A percentile compares a stretch with the other conserved stretches of the same genome.
Evolutionary conservation across 2,329 filamentous ascomycete genomes (phyloP).

Genomic region (Colletotrichum karsti): DNA sequence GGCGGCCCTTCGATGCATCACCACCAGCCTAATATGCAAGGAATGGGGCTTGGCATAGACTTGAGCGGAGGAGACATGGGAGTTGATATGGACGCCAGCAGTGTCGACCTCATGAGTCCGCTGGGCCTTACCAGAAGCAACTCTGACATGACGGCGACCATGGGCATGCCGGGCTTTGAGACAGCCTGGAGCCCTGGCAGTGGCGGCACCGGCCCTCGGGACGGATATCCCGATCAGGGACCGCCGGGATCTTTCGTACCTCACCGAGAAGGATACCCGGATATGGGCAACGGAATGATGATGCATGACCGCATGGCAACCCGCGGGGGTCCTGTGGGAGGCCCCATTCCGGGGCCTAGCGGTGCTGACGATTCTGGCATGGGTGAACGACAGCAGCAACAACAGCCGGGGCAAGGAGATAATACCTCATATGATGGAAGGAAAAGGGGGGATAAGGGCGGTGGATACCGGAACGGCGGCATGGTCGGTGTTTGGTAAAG

Average conservation of each 20-base stretch:
- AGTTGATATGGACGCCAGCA: constrained; percentile 21
- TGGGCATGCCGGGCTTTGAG: constrained; percentile 25
- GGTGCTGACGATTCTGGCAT: not conserved
- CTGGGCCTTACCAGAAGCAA: constrained; percentile 25
- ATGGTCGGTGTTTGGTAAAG: constrained; percentile 29
- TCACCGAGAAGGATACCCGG: not conserved
- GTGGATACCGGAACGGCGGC: constrained; percentile 20
- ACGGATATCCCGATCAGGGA: constrained; percentile 12
- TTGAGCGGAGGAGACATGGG: constrained; percentile 1
- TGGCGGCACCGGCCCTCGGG: constrained; percentile 14
- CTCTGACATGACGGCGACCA: constrained; percentile 18
- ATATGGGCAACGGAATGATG: not conserved
- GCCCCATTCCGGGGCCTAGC: not conserved
- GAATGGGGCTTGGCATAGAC: constrained; percentile 17
- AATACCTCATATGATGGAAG: not conserved
- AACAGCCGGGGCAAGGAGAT: not conserved
- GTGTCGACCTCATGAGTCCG: constrained; percentile 27
- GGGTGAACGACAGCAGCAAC: constrained; percentile 14
- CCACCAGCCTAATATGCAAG: not conserved
- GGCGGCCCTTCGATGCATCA: constrained; percentile 5
- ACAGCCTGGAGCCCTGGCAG: constrained; percentile 25
- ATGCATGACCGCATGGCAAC: constrained; percentile 16
- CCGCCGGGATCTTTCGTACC: not conserved
- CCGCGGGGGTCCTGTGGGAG: constrained; percentile 1
- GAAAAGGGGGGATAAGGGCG: constrained; percentile 12